Conservation (phyloP, 1,284 basidiomycete genomes). For the Ustilago hordei region DNA sequence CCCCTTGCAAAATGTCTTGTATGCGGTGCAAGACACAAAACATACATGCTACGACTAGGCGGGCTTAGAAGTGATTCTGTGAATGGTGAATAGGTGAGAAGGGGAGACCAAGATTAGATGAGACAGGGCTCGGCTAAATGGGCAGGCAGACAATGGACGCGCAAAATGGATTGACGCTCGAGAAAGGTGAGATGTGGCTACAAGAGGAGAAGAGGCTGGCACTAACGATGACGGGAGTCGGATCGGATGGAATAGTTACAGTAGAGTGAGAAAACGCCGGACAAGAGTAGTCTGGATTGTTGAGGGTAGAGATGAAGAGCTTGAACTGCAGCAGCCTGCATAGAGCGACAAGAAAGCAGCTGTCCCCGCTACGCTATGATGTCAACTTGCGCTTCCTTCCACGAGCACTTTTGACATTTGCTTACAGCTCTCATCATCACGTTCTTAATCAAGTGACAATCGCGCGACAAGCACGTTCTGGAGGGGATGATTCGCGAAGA, state of each 20-base stretch:
- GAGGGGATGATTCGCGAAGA: background rate
- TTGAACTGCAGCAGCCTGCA: slow-evolving; percentile 20
- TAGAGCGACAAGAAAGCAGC: background rate
- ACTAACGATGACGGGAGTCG: slow-evolving; percentile 2
- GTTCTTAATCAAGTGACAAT: background rate
- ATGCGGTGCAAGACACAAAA: no score
- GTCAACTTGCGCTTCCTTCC: background rate
- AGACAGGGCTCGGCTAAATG: slow-evolving; percentile 18
- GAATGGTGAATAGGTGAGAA: background rate
- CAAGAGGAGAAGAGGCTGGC: background rate
- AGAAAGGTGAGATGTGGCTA: background rate
- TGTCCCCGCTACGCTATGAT: background rate
- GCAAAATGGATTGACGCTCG: background rate
- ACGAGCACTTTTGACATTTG: background rate
- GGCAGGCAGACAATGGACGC: slow-evolving; percentile 2
- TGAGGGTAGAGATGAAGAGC: slow-evolving; percentile 1
- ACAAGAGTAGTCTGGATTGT: no score
- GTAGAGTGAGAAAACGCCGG: slow-evolving; percentile 6
- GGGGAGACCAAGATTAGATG: slow-evolving; percentile 14
- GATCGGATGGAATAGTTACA: slow-evolving; percentile 2
- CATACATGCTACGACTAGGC: no score
- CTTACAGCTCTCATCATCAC: background rate
- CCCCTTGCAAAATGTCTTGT: no score
- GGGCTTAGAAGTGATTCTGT: background rate
- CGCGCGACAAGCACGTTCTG: background rate